Conservation (phyloP, 2,329 filamentous ascomycete genomes). For the Apiospora phragmitis region DNA sequence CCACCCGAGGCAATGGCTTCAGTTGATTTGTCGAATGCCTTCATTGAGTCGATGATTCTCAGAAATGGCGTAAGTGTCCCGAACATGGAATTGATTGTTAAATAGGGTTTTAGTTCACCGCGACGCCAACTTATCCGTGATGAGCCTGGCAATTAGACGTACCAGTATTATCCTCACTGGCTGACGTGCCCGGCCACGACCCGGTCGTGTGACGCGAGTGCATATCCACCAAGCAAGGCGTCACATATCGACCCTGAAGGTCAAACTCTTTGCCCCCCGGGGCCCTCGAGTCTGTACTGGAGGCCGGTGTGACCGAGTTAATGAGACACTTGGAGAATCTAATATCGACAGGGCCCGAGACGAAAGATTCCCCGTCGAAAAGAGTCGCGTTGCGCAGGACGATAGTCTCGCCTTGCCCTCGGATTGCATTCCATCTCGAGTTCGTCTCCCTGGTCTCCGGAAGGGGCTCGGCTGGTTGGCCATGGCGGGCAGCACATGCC, state of each 20-base stretch:
- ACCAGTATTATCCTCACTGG: slow-evolving; percentile 36
- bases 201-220: slow-evolving; percentile 42
- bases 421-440: slow-evolving; percentile 39
- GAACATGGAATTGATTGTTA: slow-evolving; percentile 25
- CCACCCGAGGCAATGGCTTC: slow-evolving; percentile 43
- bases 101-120: background rate
- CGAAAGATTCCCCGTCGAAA: slow-evolving; percentile 42
- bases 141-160: background rate
- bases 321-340: slow-evolving; percentile 40
- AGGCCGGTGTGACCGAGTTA: slow-evolving; percentile 27
- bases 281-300: slow-evolving; percentile 10
- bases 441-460: slow-evolving; percentile 28
- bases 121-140: background rate
- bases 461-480: background rate
- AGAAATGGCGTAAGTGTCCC: slow-evolving; percentile 40
- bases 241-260: slow-evolving; percentile 40
- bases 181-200: slow-evolving; percentile 33
- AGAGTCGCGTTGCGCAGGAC: slow-evolving; percentile 42
- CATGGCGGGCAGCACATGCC: slow-evolving; percentile 10
- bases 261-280: slow-evolving; percentile 26
- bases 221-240: slow-evolving; percentile 46
- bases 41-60: slow-evolving; percentile 40
- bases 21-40: slow-evolving; percentile 40
- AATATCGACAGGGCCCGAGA: slow-evolving; percentile 36
- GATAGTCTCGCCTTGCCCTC: slow-evolving; percentile 37